Evolutionary conservation across 306 rosid species (phyloP), one percentile per base, ranked within the genome.

Genomic region (Cercis canadensis): DNA sequence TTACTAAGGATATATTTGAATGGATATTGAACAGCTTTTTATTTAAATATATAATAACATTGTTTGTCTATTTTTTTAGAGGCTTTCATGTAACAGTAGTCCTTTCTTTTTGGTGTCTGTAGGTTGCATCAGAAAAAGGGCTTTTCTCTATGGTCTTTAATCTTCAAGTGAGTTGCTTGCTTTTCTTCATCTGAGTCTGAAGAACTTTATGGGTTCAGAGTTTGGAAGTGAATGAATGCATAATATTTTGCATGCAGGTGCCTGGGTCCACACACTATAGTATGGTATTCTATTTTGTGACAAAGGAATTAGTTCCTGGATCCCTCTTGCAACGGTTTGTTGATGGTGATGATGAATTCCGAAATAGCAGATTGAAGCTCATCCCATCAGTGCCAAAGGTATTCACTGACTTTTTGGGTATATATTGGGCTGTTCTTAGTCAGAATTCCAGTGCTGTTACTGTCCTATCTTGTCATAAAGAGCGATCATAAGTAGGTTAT

Each of bases 341-440:
- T 77, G 99, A 94, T 9, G 97, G 96, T 39, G 99, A 94, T 34
- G 99, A 94, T 80, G 99, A 94, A 73, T 94, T 91, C 78, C 96
- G 99, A 60, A 94, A 90, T 76, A 91, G 99, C 76, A 87, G 99
- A 85, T 62, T 94, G 75, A 94, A 94, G 83, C 97, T 94, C 76
- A 94, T 94, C 64, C 99, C 99, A 65, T 94, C 99, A 11, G 99
- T 94, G 66, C 92, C 96, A 45, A 89, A 94, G 99, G 99, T 93
- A 83, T 58, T 65, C n/a, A 18, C 65, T 77, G 50, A 73, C 70
- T 65, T 61, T 73, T 73, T 54, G 49, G 55, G 58, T 41, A 43
- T 44, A 47, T 59, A 43, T 43, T 37, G 40, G 77, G 62, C 12
- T 14, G 56, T 65, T 70, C 36, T 44, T 51, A 16, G 31, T 32